Conservation (phyloP, 1,284 basidiomycete species). For the Sutorius eximius region DNA sequence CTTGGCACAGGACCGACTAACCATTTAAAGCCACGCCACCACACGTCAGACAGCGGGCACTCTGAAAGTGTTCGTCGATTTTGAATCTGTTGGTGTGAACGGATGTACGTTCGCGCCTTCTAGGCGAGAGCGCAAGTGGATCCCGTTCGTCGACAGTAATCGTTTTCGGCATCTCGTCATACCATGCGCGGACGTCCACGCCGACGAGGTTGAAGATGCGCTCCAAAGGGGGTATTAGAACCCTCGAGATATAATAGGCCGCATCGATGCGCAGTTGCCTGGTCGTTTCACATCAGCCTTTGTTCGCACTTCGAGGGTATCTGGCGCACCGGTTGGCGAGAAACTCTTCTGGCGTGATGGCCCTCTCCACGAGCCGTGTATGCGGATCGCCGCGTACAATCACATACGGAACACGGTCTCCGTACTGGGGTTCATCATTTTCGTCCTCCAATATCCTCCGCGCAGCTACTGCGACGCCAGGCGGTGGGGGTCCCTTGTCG, state of each 20-base stretch:
- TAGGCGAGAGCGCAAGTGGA: conserved; percentile 40
- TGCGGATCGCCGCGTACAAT: conserved; percentile 71
- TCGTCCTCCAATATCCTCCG: conserved; percentile 75
- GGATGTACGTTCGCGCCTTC: conserved; percentile 47
- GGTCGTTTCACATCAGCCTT: not conserved
- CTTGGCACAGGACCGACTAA: conserved; percentile 27
- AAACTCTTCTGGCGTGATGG: conserved; percentile 78
- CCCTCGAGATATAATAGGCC: conserved; percentile 86
- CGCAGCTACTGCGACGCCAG: conserved; percentile 87
- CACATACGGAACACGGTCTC: conserved; percentile 91
- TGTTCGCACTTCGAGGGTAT: not conserved
- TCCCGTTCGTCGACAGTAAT: conserved; percentile 31
- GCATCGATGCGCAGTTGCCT: conserved; percentile 24
- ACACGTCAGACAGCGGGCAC: conserved; percentile 71
- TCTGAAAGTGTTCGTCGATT: conserved; percentile 79
- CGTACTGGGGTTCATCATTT: conserved; percentile 85
- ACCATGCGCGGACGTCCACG: conserved; percentile 88
- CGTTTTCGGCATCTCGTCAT: conserved; percentile 80
- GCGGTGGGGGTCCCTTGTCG: conserved; percentile 83
- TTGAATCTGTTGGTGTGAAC: conserved; percentile 40
- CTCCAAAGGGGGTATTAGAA: conserved; percentile 87
- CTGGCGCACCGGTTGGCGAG: conserved; percentile 62
- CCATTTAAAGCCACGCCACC: conserved; percentile 55
- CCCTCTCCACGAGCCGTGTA: conserved; percentile 77
- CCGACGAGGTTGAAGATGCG: conserved; percentile 92